Conservation (phyloP, 2,329 filamentous ascomycete species). For the Onygenales sp. region DNA sequence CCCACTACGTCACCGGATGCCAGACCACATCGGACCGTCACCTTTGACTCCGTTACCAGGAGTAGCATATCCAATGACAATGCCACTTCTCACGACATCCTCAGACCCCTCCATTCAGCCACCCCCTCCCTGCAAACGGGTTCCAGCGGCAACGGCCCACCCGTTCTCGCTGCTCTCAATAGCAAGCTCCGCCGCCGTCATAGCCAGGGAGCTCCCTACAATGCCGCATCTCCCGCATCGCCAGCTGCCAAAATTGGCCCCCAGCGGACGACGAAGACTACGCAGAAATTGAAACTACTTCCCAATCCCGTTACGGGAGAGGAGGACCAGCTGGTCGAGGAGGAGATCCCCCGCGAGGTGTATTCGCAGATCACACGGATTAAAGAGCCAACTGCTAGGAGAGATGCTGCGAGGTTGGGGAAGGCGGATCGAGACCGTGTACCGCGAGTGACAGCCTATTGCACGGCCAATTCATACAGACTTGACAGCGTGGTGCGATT, state of each 20-base stretch:
- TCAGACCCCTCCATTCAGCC: conserved; percentile 31
- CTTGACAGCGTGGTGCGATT: conserved; percentile 85
- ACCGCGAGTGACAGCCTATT: conserved; percentile 91
- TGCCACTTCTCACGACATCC: conserved; percentile 4
- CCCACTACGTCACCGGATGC: conserved; percentile 30
- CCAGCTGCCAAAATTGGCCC: conserved; percentile 69
- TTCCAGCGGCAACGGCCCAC: conserved; percentile 32
- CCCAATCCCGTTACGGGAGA: conserved; percentile 79
- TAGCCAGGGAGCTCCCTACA: conserved; percentile 57
- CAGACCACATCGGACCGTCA: conserved; percentile 28
- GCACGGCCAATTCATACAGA: conserved; percentile 84
- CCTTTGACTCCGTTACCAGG: conserved; percentile 39
- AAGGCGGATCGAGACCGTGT: conserved; percentile 84
- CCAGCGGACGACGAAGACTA: conserved; percentile 88
- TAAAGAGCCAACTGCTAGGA: conserved; percentile 85
- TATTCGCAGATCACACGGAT: conserved; percentile 97
- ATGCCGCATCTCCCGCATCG: conserved; percentile 25
- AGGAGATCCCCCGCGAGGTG: conserved; percentile 88
- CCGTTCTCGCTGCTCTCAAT: conserved; percentile 71
- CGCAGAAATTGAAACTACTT: conserved; percentile 93
- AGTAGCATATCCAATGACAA: conserved; percentile 19
- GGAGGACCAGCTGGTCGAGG: conserved; percentile 68
- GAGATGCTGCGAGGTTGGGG: conserved; percentile 83
- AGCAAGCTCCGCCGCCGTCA: conserved; percentile 80
- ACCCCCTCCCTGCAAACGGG: conserved; percentile 25